Evolutionary conservation across 495 filamentous ascomycete genomes (phyloP).

Genomic region (Hypoxylon rickii): DNA sequence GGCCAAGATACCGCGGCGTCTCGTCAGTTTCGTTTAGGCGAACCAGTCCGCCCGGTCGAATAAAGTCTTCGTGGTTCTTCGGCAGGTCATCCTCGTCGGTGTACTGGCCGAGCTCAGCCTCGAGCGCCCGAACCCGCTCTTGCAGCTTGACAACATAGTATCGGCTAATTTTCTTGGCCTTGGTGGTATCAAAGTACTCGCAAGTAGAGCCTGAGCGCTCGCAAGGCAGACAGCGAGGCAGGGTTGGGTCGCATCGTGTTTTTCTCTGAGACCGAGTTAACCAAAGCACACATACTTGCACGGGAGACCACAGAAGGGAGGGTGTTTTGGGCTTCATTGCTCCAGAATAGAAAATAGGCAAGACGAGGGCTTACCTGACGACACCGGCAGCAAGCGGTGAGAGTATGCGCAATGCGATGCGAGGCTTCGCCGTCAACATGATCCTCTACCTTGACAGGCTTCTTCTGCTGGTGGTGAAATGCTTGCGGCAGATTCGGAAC

Average conservation of each 20-base stretch:
- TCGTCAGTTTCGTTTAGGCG: constrained; percentile 80
- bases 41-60: constrained; percentile 81
- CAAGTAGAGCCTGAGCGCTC: constrained; percentile 85
- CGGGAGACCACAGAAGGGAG: too few species aligned
- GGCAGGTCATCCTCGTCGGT: constrained; percentile 68
- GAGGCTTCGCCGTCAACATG: constrained; percentile 51
- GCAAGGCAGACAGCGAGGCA: constrained; percentile 90
- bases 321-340: too few species aligned
- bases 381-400: constrained; percentile 86
- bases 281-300: constrained; percentile 2
- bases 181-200: constrained; percentile 90
- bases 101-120: constrained; percentile 69
- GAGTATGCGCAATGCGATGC: constrained; percentile 74
- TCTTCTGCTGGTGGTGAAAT: constrained; percentile 28
- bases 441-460: constrained; percentile 36
- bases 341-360: not conserved
- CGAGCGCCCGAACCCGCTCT: constrained; percentile 75
- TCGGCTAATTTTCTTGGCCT: constrained; percentile 75
- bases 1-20: constrained; percentile 80
- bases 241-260: constrained; percentile 87
- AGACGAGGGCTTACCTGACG: constrained; percentile 67
- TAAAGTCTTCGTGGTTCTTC: constrained; percentile 74
- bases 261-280: constrained; percentile 66
- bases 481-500: constrained; percentile 43
- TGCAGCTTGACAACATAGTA: constrained; percentile 88